phyloP scores from a whole-genome alignment of 192 early-diverging fungal genomes.

The Gryganskiella cystojenkinii region DNA sequence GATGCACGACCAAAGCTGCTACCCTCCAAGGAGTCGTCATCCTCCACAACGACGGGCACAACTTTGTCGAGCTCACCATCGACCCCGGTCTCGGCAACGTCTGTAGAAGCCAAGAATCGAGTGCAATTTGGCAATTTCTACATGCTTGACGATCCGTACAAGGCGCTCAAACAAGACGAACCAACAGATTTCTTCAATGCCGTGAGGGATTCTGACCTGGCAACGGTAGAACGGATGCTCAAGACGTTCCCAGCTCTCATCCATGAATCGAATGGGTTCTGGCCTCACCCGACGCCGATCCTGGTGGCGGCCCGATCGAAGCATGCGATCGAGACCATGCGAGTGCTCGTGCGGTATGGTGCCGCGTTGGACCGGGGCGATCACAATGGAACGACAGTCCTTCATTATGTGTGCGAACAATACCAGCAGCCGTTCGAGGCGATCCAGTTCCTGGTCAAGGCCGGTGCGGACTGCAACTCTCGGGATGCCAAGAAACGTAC shows the following conservation, averaged over 20 bases:
- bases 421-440: slow-evolving; percentile 29
- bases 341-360: slow-evolving; percentile 14
- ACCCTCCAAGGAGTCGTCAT: slow-evolving; percentile 29
- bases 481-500: slow-evolving; percentile 51
- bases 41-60: slow-evolving; percentile 17
- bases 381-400: slow-evolving; percentile 44
- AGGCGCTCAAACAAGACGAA: slow-evolving; percentile 28
- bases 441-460: slow-evolving; percentile 27
- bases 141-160: slow-evolving; percentile 42
- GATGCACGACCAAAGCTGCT: slow-evolving; percentile 5
- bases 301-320: slow-evolving; percentile 37
- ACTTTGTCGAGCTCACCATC: slow-evolving; percentile 19
- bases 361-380: slow-evolving; percentile 43
- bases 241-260: slow-evolving; percentile 29
- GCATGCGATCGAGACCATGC: slow-evolving; percentile 34
- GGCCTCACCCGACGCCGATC: slow-evolving; percentile 45
- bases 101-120: slow-evolving; percentile 4
- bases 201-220: slow-evolving; percentile 27
- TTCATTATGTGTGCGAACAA: slow-evolving; percentile 49
- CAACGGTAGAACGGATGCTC: slow-evolving; percentile 38
- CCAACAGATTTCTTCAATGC: slow-evolving; percentile 41
- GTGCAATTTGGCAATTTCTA: slow-evolving; percentile 40
- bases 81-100: background rate
- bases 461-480: slow-evolving; percentile 39
- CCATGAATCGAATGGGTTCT: slow-evolving; percentile 44